phyloP scores from a whole-genome alignment of 208 protist species.

The Hexamita inflata region DNA sequence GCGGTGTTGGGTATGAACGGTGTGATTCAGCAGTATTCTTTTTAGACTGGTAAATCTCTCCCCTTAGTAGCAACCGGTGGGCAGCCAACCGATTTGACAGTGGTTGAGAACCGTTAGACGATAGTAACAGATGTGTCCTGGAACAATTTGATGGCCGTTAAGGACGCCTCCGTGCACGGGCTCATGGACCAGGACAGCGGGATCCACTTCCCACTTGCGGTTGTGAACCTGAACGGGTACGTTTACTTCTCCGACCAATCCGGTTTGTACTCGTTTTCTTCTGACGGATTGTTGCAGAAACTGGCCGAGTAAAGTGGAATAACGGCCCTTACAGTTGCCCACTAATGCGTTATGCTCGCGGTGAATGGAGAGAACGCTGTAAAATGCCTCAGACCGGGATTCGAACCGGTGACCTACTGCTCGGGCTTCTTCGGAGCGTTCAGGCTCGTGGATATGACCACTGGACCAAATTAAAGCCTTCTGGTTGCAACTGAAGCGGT shows the following conservation, averaged over 20 bases:
- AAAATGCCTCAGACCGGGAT: background rate
- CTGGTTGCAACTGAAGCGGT: constrained; percentile 9
- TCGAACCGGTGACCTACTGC: background rate
- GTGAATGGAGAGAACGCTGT: constrained; percentile 18
- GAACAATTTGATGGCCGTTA: constrained; percentile 4
- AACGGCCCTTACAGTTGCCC: background rate
- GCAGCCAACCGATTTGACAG: constrained; percentile 14
- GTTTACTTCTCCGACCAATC: constrained; percentile 21
- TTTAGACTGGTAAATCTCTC: background rate
- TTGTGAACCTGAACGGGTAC: constrained; percentile 7
- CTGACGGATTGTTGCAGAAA: constrained; percentile 17
- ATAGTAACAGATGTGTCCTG: constrained; percentile 9
- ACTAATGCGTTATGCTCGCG: constrained; percentile 13
- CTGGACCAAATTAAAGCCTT: background rate
- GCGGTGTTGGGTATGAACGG: constrained; percentile 7
- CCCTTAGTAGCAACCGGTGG: constrained; percentile 9
- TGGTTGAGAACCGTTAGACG: background rate
- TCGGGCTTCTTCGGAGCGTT: constrained; percentile 9
- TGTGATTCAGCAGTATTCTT: background rate
- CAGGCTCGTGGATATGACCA: constrained; percentile 3
- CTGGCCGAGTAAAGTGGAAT: constrained; percentile 5
- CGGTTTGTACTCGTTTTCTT: constrained; percentile 14
- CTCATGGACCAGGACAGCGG: background rate
- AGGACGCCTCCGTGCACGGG: background rate
- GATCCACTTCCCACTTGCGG: background rate